Conservation (phyloP, 1,284 basidiomycete genomes). For the Pseudozyma hubeiensis region DNA sequence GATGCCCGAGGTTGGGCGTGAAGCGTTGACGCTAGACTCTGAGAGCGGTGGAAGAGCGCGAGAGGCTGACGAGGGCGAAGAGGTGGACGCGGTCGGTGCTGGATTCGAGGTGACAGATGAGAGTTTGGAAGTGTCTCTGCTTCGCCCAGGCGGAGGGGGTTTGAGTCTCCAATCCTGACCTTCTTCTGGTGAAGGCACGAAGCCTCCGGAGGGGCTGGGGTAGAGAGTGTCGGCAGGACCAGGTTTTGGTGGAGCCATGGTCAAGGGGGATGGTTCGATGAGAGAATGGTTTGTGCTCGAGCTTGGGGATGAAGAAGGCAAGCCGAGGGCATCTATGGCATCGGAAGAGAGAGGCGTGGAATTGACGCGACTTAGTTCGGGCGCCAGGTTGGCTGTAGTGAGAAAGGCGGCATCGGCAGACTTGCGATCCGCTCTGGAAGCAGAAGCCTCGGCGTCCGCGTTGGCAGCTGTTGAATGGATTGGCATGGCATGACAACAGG, state of each 20-base stretch:
- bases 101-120: conserved; percentile 1
- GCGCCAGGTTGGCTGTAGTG: conserved; percentile 23
- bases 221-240: conserved; percentile 53
- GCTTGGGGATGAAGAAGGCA: conserved; percentile 15
- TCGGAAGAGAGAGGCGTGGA: conserved; percentile 42
- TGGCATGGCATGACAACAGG: neutral
- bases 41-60: conserved; percentile 16
- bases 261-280: conserved; percentile 29
- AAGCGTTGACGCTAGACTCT: conserved; percentile 14
- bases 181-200: conserved; percentile 54
- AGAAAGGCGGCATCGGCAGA: conserved; percentile 46
- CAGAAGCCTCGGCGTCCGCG: conserved; percentile 17
- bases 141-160: conserved; percentile 46
- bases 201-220: conserved; percentile 53
- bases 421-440: conserved; percentile 33
- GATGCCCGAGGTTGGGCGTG: conserved; percentile 8
- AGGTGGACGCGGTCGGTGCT: conserved; percentile 4
- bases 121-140: neutral
- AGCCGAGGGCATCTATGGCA: conserved; percentile 17
- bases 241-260: conserved; percentile 50
- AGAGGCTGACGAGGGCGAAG: conserved; percentile 5
- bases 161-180: conserved; percentile 57
- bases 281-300: conserved; percentile 11
- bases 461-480: conserved; percentile 21
- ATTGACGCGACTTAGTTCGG: conserved; percentile 48